phyloP scores from a whole-genome alignment of 495 filamentous ascomycete species.

The Aspergillus panamensis region DNA sequence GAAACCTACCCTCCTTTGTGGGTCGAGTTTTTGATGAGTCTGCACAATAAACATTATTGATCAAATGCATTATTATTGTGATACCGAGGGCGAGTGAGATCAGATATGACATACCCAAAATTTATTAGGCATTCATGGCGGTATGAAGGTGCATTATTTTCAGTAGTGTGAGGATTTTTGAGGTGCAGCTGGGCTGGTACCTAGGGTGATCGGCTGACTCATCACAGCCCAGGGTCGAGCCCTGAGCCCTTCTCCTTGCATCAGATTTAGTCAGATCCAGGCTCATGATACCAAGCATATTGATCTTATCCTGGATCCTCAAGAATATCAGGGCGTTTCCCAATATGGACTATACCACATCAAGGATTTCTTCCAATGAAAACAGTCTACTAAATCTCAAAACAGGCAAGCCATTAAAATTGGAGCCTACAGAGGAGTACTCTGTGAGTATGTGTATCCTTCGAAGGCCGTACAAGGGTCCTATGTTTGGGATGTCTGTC shows the following conservation, averaged over 20 bases:
- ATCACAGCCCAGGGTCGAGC: conserved; percentile 27
- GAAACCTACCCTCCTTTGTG: neutral
- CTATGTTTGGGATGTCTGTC: too few relatives aligned
- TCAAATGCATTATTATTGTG: conserved; percentile 14
- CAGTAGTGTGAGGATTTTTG: neutral
- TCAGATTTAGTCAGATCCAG: conserved; percentile 16
- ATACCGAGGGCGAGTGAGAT: conserved; percentile 14
- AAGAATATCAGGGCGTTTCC: too few relatives aligned
- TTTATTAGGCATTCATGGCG: conserved; percentile 22
- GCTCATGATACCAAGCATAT: too few relatives aligned
- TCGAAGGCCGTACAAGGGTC: too few relatives aligned
- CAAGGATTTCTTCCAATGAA: too few relatives aligned
- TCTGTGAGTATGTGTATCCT: too few relatives aligned
- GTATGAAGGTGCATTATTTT: conserved; percentile 15
- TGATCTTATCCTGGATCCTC: too few relatives aligned
- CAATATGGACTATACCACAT: too few relatives aligned
- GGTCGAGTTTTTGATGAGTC: conserved; percentile 1
- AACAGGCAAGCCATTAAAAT: too few relatives aligned
- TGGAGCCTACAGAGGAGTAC: too few relatives aligned
- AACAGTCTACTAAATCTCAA: too few relatives aligned
- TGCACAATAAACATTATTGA: conserved; percentile 7
- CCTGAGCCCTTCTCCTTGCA: conserved; percentile 32
- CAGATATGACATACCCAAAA: conserved; percentile 28
- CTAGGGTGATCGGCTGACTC: conserved; percentile 26
- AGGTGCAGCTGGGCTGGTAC: conserved; percentile 13